Conservation (phyloP, 2,329 filamentous ascomycete genomes). For the Aspergillus phoenicis region DNA sequence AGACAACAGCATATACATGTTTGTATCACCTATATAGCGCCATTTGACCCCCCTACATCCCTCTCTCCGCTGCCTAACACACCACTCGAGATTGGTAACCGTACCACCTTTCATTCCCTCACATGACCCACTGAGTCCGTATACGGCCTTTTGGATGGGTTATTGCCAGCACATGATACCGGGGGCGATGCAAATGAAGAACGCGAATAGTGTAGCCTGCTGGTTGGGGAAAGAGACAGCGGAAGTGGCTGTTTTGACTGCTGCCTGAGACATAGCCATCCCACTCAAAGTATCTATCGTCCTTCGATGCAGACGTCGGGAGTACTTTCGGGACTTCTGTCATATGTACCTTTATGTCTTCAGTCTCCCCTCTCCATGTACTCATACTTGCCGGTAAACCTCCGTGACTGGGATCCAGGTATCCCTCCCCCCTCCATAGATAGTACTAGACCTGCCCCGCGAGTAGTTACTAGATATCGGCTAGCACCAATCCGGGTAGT, state of each 20-base stretch:
- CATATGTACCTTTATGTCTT: not conserved
- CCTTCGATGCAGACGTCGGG: too few relatives aligned
- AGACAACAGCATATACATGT: not conserved
- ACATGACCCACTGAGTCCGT: not conserved
- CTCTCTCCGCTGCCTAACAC: not conserved
- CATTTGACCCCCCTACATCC: not conserved
- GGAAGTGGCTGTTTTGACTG: not conserved
- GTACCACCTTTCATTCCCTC: not conserved
- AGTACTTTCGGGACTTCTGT: too few relatives aligned
- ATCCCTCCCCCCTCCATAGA: not conserved
- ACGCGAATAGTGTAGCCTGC: not conserved
- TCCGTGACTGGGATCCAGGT: not conserved
- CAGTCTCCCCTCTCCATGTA: not conserved
- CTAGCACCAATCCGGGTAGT: not conserved
- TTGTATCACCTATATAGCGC: not conserved
- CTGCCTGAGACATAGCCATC: not conserved
- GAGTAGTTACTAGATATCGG: not conserved
- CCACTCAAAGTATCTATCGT: not conserved
- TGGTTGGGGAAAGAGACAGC: not conserved
- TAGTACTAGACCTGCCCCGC: not conserved
- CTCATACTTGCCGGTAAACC: not conserved
- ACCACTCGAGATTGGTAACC: not conserved
- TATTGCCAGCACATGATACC: not conserved
- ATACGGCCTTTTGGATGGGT: not conserved
- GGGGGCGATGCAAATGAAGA: not conserved